Base-by-base conservation (phyloP, 2,329 filamentous ascomycete genomes). In the Xylaria sp. region DNA sequence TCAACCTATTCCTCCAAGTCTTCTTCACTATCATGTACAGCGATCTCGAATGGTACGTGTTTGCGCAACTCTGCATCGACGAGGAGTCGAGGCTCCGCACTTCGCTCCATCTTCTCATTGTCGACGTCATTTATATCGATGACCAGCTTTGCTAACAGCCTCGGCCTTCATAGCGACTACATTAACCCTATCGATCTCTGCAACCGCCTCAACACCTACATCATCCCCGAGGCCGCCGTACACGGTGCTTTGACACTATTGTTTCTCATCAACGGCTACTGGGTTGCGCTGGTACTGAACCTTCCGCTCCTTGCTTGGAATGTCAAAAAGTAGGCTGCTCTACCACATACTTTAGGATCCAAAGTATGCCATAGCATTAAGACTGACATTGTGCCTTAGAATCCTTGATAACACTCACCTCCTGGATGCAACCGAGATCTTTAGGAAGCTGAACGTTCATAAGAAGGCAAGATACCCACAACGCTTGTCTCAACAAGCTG, bases 21-120 rank as follows among this genome's bases (percentile, higher is more conserved):
- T 99, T 99, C 89, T 99, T 99, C 86, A 99, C 96, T 67, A 99
- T 99, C 80, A 99, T 99, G 97, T 99, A 98, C 85, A 97, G 93
- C 83, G 96, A 99, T 87, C 84, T 99, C 78, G 96, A 99, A 91
- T 99, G 96, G 94, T 97, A 85, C 78, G 93, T 86, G 50, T 25
- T 34, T 50, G 43, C 58, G 56, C 60, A 30, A 58, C 34, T 64
- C 41, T 46, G 15, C 39, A 39, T 25, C 32, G 36, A 32, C 23
- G 32, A 41, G 36, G 55, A 62, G 68, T 66, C 61, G 23, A 63
- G 67, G 63, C 62, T 70, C 63, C 53, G 48, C 68, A 69, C 61
- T 67, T 41, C 65, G 6, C 43, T 60, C 46, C 18, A 2, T 59
- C 65, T n/a, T n/a, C 56, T 73, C 46, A 13, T 59, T 39, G 36